Evolutionary conservation across 164 flowering plant species (phyloP).

Genomic region (Stephania yunnanensis): DNA sequence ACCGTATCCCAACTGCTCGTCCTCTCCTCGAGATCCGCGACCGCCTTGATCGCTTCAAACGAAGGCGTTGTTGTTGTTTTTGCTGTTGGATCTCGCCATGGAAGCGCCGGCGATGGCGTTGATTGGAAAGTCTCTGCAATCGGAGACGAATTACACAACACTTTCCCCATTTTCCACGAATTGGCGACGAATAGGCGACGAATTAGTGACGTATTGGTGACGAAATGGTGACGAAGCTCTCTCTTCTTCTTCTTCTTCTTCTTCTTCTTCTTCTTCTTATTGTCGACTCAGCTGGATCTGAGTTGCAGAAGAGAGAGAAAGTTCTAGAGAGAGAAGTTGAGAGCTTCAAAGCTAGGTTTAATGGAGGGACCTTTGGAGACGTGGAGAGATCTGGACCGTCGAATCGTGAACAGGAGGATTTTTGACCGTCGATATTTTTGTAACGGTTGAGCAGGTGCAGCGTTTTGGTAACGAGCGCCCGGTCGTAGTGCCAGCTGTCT

Average conservation of each 20-base stretch:
- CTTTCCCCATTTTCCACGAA: not conserved
- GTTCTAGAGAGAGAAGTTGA: not conserved
- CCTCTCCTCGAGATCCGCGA: constrained; percentile 11
- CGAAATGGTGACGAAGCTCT: not conserved
- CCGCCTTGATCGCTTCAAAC: not conserved
- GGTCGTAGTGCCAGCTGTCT: not conserved
- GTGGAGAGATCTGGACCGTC: not conserved
- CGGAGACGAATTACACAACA: not conserved
- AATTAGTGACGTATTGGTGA: no score
- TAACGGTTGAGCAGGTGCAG: not conserved
- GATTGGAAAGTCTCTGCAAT: constrained; percentile 2
- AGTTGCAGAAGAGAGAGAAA: constrained; percentile 1
- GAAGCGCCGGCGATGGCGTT: not conserved
- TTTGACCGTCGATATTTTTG: not conserved
- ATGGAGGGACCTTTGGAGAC: not conserved
- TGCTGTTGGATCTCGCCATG: constrained; percentile 28
- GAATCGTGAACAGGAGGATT: not conserved
- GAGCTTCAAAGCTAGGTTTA: not conserved
- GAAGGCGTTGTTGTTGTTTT: not conserved
- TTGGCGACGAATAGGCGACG: not conserved
- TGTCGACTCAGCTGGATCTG: not conserved
- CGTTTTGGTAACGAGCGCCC: not conserved
- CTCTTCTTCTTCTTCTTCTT: not conserved
- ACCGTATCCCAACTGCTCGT: constrained; percentile 53
- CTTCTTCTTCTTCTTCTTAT: not conserved